Percentiles rank a stretch among this genome's conserved stretches.
phyloP scores from a whole-genome alignment of 305 asterid genomes.

The Ajuga reptans region DNA sequence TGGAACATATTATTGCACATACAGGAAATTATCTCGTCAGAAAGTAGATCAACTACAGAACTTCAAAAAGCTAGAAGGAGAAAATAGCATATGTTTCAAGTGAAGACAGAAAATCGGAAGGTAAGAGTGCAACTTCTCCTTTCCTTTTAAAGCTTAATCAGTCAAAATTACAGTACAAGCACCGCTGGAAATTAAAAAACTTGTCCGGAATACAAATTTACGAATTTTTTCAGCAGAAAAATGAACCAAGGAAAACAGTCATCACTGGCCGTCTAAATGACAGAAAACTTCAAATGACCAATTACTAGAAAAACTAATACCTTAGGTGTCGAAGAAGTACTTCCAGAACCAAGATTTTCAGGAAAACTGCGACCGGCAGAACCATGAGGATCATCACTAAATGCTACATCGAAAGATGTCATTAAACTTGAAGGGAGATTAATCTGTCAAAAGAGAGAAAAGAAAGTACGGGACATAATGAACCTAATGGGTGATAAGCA shows the following conservation, averaged over 20 bases:
- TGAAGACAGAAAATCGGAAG: background rate
- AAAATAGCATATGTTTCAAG: background rate
- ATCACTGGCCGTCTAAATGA: background rate
- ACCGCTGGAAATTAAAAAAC: background rate
- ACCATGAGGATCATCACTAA: constrained; percentile 38
- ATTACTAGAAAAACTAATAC: constrained; percentile 27
- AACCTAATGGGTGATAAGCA: constrained; percentile 4
- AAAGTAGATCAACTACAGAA: background rate
- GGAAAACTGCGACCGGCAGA: constrained; percentile 50
- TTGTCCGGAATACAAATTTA: background rate
- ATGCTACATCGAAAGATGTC: constrained; percentile 46
- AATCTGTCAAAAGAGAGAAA: constrained; percentile 44
- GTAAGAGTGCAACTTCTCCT: background rate
- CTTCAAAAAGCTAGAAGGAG: background rate
- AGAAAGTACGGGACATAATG: background rate
- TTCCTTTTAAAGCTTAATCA: background rate
- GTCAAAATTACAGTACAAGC: background rate
- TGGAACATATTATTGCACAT: too few relatives aligned
- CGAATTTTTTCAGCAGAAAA: background rate
- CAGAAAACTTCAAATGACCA: background rate
- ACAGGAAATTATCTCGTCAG: background rate
- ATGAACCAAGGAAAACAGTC: background rate
- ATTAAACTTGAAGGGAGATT: constrained; percentile 64
- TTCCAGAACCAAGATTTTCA: constrained; percentile 61
- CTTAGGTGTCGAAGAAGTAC: constrained; percentile 56